These are phyloP conservation scores for Massarina eburnea DNA, from an alignment of 2,329 filamentous ascomycete genomes.

Conservation along the genomic window DNA sequence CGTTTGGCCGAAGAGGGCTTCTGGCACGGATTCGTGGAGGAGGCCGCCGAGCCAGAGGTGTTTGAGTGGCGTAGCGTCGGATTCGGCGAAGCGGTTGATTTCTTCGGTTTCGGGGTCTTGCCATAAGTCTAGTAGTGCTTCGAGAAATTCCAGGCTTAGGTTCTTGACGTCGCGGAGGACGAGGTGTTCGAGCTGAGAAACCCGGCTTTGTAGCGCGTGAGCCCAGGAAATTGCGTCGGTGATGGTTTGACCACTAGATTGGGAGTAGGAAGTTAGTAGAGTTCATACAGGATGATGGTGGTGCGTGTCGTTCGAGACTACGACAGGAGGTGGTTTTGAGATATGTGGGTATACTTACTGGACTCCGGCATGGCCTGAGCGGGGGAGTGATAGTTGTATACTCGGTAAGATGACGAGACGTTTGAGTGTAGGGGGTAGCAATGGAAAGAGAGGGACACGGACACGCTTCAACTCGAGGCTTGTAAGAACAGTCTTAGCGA, in stretches of 20 bases:
- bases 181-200: constrained; percentile 22
- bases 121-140: constrained; percentile 14
- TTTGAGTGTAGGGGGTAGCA: constrained; percentile 20
- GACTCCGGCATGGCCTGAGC: neutral
- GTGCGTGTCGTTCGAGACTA: no score
- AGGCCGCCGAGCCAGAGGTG: neutral
- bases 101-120: constrained; percentile 1
- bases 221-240: neutral
- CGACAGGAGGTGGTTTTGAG: neutral
- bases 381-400: neutral
- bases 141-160: constrained; percentile 9
- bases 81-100: neutral
- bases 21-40: neutral
- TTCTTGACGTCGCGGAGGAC: constrained; percentile 12
- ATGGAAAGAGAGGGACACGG: constrained; percentile 1
- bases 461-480: constrained; percentile 16
- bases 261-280: no score
- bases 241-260: no score
- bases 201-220: constrained; percentile 2
- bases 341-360: neutral
- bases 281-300: no score
- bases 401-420: constrained; percentile 13
- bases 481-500: constrained; percentile 2
- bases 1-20: constrained; percentile 6
- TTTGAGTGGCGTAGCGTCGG: neutral